Base-by-base conservation (phyloP, 176 grass and related monocot species). In the Alopecurus myosuroides region DNA sequence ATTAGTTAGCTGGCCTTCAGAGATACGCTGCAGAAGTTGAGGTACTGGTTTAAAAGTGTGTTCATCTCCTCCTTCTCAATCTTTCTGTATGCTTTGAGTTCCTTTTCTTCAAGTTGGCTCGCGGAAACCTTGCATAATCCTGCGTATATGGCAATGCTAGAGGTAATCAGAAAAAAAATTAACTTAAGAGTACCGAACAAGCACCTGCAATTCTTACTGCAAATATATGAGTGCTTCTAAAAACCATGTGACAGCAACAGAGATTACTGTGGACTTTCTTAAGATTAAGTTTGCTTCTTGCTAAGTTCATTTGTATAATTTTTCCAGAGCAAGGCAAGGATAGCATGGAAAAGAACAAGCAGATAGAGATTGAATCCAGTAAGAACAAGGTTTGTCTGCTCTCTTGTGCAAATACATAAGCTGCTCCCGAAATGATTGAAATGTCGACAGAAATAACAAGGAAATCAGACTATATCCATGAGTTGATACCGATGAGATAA, bases 1-100 rank as follows among this genome's bases (percentile, higher is more conserved):
- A 83, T 18, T 74, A 49, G 20, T 74, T 46, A 36, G 74, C 34
- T 34, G 18, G 77, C 88, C 71, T 91, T 90, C 26, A 88, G 71
- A 13, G 6, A 42, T 35, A 13, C 31, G 33, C 25, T 74, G 55
- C 94, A 97, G 19, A 81, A 70, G 26, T 50, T 39, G 12, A 85
- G 8, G 68, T 90, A 92, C n/a, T 77, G 57, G 41, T 90, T 80
- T 0, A 97, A 15, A 40, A 77, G 73, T 74, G 56, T 64, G 29
- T 80, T 42, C 89, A 88, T 90, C 48, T 92, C 90, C 48, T 79
- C 20, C 82, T 80, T 78, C 64, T 97, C 94, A 77, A 76, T 33
- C 20, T 65, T 15, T 37, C 94, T 86, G 70, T 39, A 78, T 63
- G 85, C 86, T 53, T 18, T 53, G 50, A 97, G 86, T 66, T 97